These are phyloP conservation scores for Xylaria multiplex DNA, from an alignment of 2,329 filamentous ascomycete genomes.

Conservation along the genomic window DNA sequence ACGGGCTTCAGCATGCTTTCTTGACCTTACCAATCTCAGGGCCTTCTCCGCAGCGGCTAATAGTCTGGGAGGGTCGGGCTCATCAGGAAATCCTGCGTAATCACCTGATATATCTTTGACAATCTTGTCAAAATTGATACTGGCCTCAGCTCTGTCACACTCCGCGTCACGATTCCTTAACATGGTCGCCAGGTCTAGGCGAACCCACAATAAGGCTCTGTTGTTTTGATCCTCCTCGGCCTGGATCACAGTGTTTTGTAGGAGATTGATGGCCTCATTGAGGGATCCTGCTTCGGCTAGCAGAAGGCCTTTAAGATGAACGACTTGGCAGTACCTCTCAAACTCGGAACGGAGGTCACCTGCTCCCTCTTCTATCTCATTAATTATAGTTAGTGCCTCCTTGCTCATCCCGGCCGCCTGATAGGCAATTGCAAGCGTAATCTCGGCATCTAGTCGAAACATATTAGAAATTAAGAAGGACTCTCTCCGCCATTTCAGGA, in stretches of 20 bases:
- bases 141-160: constrained; percentile 7
- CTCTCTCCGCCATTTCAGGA: constrained; percentile 1
- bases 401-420: constrained; percentile 3
- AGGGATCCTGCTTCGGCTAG: background rate
- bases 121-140: constrained; percentile 6
- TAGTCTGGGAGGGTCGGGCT: constrained; percentile 3
- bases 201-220: constrained; percentile 11
- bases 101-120: constrained; percentile 6
- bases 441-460: constrained; percentile 2
- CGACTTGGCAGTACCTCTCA: constrained; percentile 7
- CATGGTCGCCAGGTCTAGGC: constrained; percentile 1
- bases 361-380: constrained; percentile 1
- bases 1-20: background rate
- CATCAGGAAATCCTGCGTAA: background rate
- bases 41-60: constrained; percentile 4
- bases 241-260: constrained; percentile 6
- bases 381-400: background rate
- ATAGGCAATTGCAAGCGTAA: constrained; percentile 9
- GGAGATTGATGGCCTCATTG: background rate
- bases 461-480: background rate
- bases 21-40: background rate
- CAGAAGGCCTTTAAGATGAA: constrained; percentile 3
- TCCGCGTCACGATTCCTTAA: background rate
- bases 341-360: background rate
- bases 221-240: constrained; percentile 9